phyloP scores from a whole-genome alignment of 768 basidiomycete species.

The Boletus vinaceobasis region DNA sequence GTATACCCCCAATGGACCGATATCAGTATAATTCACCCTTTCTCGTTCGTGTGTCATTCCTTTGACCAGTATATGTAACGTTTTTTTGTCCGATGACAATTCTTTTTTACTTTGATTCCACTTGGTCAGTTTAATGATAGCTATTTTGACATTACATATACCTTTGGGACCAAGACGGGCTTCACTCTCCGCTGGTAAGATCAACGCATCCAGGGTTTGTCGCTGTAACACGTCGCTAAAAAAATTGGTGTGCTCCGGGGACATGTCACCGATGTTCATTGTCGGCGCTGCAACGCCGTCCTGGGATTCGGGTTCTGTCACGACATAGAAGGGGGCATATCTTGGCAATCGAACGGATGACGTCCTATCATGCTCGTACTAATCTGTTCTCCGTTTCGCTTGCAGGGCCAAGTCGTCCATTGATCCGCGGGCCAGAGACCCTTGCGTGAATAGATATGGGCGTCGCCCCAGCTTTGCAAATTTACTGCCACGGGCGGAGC shows the following conservation, averaged over 20 bases:
- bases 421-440: conserved; percentile 8
- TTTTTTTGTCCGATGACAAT: conserved; percentile 2
- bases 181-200: background rate
- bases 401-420: background rate
- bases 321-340: background rate
- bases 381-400: background rate
- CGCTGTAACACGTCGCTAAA: no score
- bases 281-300: background rate
- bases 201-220: background rate
- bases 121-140: background rate
- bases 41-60: conserved; percentile 25
- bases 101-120: conserved; percentile 1
- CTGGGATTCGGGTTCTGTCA: background rate
- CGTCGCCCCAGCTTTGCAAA: background rate
- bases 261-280: background rate
- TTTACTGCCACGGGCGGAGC: no score
- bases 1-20: conserved; percentile 28
- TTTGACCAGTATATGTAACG: conserved; percentile 15
- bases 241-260: background rate
- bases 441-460: background rate
- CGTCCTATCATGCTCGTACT: background rate
- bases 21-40: conserved; percentile 24
- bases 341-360: background rate
- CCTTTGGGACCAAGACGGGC: background rate
- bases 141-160: background rate